Evolutionary conservation across 805 yeast genomes (phyloP).

Genomic region (Crinitomyces ghanaensis): DNA sequence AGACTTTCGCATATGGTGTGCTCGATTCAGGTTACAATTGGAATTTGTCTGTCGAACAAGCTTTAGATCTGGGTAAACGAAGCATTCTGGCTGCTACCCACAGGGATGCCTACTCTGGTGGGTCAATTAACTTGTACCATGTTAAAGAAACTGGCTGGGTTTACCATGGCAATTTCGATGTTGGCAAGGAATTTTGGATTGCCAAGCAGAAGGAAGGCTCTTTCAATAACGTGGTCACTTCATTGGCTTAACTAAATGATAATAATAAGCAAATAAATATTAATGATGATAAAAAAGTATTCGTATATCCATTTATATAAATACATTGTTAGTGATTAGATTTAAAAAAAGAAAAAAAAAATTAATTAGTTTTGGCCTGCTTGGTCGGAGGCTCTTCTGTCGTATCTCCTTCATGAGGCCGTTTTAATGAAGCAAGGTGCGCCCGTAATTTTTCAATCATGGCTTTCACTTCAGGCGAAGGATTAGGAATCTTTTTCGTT

Average conservation of each 20-base stretch:
- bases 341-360: too few relatives aligned
- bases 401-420: too few relatives aligned
- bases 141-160: slow-evolving; percentile 92
- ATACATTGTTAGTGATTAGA: too few relatives aligned
- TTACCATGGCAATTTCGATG: slow-evolving; percentile 91
- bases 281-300: neutral
- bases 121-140: slow-evolving; percentile 86
- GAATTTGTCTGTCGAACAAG: slow-evolving; percentile 90
- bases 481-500: slow-evolving; percentile 28
- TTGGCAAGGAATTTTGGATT: slow-evolving; percentile 85
- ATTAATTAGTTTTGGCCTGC: too few relatives aligned
- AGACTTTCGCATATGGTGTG: slow-evolving; percentile 98
- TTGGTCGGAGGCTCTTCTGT: too few relatives aligned
- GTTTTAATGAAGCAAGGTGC: too few relatives aligned
- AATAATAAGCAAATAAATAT: neutral
- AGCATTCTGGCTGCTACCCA: slow-evolving; percentile 96
- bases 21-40: slow-evolving; percentile 83
- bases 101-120: slow-evolving; percentile 97
- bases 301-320: slow-evolving; percentile 1
- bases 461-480: slow-evolving; percentile 24
- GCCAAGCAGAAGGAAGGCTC: slow-evolving; percentile 80
- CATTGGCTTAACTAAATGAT: slow-evolving; percentile 10
- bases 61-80: slow-evolving; percentile 86
- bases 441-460: slow-evolving; percentile 26
- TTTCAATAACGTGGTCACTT: slow-evolving; percentile 65